A percentile compares a stretch with the other conserved stretches of the same genome.
These are phyloP conservation scores for Kokia cookei DNA, from an alignment of 441 rosid genomes.

Conservation along the genomic window DNA sequence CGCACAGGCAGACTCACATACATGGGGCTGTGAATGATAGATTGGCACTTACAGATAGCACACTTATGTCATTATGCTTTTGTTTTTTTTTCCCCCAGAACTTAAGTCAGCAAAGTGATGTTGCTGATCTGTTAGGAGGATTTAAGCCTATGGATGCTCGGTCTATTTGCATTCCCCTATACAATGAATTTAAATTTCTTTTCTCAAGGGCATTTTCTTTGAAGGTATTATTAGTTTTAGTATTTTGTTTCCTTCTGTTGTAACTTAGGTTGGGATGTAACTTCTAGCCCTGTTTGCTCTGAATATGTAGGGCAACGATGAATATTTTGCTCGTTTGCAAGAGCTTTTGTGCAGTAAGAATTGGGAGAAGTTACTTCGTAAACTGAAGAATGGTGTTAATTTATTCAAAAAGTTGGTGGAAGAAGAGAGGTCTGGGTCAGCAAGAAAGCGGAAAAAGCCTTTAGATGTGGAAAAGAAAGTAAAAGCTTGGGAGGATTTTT, in stretches of 20 bases:
- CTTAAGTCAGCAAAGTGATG: slow-evolving; percentile 98
- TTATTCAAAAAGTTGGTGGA: slow-evolving; percentile 18
- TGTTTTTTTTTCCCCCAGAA: slow-evolving; percentile 50
- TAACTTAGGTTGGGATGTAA: slow-evolving; percentile 10
- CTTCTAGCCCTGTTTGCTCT: slow-evolving; percentile 21
- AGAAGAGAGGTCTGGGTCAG: slow-evolving; percentile 29
- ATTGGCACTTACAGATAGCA: slow-evolving; percentile 9
- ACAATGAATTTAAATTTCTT: slow-evolving; percentile 63
- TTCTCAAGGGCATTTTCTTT: slow-evolving; percentile 48
- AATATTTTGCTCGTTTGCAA: slow-evolving; percentile 38
- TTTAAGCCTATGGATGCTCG: slow-evolving; percentile 90
- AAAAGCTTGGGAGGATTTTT: slow-evolving; percentile 53
- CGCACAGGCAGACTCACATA: neutral
- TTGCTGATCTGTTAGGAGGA: slow-evolving; percentile 96
- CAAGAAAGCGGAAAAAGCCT: slow-evolving; percentile 71
- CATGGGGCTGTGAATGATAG: neutral
- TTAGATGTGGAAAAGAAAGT: slow-evolving; percentile 38
- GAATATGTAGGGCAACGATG: slow-evolving; percentile 46
- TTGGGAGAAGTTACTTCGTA: slow-evolving; percentile 53
- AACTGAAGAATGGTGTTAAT: slow-evolving; percentile 44
- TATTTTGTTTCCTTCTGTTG: slow-evolving; percentile 4
- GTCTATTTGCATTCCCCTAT: slow-evolving; percentile 62
- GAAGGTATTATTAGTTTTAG: slow-evolving; percentile 31
- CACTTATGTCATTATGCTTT: slow-evolving; percentile 6
- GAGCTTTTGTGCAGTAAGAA: slow-evolving; percentile 41